These are phyloP conservation scores for Globisporangium nagaii DNA, from an alignment of 352 stramenopile genomes.

Conservation along the genomic window DNA sequence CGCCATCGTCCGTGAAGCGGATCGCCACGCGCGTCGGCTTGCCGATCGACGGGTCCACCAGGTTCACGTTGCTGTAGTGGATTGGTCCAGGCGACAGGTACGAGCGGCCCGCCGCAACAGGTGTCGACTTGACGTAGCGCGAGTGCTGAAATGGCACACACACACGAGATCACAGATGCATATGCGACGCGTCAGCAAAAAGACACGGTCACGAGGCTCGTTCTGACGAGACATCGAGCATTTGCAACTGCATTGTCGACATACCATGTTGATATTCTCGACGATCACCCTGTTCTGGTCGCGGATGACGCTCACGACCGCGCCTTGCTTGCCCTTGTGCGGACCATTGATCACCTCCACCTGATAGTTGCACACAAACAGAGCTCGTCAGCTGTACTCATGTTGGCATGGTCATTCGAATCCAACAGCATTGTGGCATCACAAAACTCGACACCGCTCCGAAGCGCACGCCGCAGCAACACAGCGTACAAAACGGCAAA, in stretches of 20 bases:
- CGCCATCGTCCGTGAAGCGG: slow-evolving; percentile 88
- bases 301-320: slow-evolving; percentile 68
- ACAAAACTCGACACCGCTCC: too few relatives aligned
- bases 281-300: slow-evolving; percentile 77
- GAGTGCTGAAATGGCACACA: slow-evolving; percentile 42
- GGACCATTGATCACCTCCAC: slow-evolving; percentile 79
- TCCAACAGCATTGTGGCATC: too few relatives aligned
- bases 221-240: neutral
- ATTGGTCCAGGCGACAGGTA: slow-evolving; percentile 80
- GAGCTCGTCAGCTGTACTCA: neutral
- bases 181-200: too few relatives aligned
- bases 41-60: slow-evolving; percentile 76
- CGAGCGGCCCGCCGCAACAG: slow-evolving; percentile 56
- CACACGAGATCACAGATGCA: neutral
- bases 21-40: slow-evolving; percentile 76
- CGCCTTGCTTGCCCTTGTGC: slow-evolving; percentile 79
- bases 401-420: neutral
- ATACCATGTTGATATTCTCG: slow-evolving; percentile 87
- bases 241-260: neutral
- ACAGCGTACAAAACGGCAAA: neutral
- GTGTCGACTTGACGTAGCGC: slow-evolving; percentile 79
- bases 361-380: slow-evolving; percentile 14
- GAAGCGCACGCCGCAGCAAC: too few relatives aligned
- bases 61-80: slow-evolving; percentile 85
- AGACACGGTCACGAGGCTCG: too few relatives aligned